Evolutionary conservation across 106 monocot species (phyloP), one percentile per base, ranked within the genome.

Genomic region (Phalaenopsis aphrodite): DNA sequence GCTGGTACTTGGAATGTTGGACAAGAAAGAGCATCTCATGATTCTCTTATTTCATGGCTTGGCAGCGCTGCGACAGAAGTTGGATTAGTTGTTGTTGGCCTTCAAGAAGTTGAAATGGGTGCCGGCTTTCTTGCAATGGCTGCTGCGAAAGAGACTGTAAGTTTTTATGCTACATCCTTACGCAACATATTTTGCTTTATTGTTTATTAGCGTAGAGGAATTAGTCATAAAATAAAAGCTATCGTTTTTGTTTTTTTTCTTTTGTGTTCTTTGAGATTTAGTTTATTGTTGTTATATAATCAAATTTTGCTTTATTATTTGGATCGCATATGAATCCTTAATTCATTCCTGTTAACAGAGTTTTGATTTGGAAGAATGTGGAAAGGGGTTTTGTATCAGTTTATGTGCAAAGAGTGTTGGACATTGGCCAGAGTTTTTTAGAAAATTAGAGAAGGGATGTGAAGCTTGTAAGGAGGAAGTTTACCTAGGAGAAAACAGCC

Each of bases 21-120:
- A n/a, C 90, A 90, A 81, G 90, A 82, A 77, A 87, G 90, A 73
- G 87, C 90, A 58, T 83, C 81, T 77, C 79, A 84, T 75, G 87
- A 87, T 80, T 90, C 90, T 23, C 87, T 90, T 36, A 85, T 87
- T 82, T 79, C 83, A 55, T 90, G 90, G 90, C 55, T 90, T 11
- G 90, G 90, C 41, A 72, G 67, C 80, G 78, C 84, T 48, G 87
- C 90, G 45, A 82, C 87, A 41, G 87, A 82, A 78, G 87, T 85
- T 45, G 83, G 78, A 10, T 61, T 90, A 37, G 84, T 90, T 87
- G 66, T 79, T 75, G 84, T 90, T 77, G 90, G 90, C 5, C 87
- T 87, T 77, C 90, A 90, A 81, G 90, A 90, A 78, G 85, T 90
- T 76, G 90, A 90, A 81, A 90, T 90, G 90, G 90, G 90, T 66